These are phyloP conservation scores for Pyrenophora graminea DNA, from an alignment of 2,329 filamentous ascomycete genomes.

Conservation along the genomic window DNA sequence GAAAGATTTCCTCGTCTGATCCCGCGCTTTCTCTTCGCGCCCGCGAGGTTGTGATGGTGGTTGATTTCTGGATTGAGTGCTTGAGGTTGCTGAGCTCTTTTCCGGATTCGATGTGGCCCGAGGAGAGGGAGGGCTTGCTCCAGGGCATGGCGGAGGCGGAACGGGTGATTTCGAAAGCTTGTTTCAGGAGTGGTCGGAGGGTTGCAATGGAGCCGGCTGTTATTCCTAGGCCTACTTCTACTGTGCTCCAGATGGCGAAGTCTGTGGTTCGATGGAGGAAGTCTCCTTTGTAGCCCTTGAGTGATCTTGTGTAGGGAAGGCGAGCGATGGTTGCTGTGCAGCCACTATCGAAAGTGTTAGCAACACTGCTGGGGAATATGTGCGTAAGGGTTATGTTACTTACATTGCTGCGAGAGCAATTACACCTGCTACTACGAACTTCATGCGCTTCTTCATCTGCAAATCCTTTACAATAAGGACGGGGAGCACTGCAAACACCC, in stretches of 20 bases:
- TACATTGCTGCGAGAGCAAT: conserved; percentile 53
- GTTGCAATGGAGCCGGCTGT: conserved; percentile 37
- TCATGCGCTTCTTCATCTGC: conserved; percentile 59
- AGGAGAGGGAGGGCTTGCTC: conserved; percentile 16
- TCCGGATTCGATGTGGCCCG: conserved; percentile 11
- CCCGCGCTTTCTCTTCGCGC: conserved; percentile 25
- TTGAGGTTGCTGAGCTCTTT: conserved; percentile 22
- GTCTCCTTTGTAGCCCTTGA: conserved; percentile 34
- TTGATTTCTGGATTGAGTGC: conserved; percentile 20
- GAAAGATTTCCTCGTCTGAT: conserved; percentile 28
- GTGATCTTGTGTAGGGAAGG: conserved; percentile 32
- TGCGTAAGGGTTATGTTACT: conserved; percentile 4
- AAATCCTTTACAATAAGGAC: conserved; percentile 59
- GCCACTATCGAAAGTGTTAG: conserved; percentile 35
- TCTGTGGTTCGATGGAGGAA: conserved; percentile 39
- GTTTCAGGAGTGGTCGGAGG: conserved; percentile 31
- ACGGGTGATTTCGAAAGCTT: conserved; percentile 16
- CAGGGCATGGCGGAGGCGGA: conserved; percentile 23
- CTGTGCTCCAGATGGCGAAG: conserved; percentile 39
- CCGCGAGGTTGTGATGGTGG: conserved; percentile 28
- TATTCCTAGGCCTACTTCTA: conserved; percentile 36
- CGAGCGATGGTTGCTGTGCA: conserved; percentile 44
- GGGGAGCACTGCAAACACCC: conserved; percentile 37
- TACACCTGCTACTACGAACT: conserved; percentile 57
- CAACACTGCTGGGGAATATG: background rate